Evolutionary conservation across 31 red algal genomes (phyloP).

Genomic region (Asparagopsis taxiformis): DNA sequence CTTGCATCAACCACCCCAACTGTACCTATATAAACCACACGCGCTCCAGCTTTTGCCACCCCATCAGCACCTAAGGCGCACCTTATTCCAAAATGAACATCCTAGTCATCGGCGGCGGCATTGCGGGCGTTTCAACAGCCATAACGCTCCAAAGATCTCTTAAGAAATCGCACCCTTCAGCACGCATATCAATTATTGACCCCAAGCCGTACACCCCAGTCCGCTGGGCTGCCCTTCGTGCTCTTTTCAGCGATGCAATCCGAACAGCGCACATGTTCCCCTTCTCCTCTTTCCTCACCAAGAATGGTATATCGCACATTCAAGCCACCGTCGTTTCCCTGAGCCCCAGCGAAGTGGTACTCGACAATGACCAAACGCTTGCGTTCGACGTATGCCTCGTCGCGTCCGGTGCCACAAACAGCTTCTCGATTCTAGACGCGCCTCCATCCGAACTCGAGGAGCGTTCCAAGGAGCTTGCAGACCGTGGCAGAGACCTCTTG

Average conservation of each 20-base stretch:
- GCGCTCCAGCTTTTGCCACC: too few species aligned
- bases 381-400: constrained; percentile 48
- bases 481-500: constrained; percentile 17
- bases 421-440: constrained; percentile 1
- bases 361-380: constrained; percentile 25
- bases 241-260: constrained; percentile 30
- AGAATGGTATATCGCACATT: constrained; percentile 26
- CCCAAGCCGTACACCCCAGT: constrained; percentile 48
- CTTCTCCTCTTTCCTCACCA: constrained; percentile 19
- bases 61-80: too few species aligned
- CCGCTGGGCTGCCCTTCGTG: constrained; percentile 54
- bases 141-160: constrained; percentile 2
- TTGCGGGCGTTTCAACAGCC: constrained; percentile 20
- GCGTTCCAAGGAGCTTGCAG: constrained; percentile 9
- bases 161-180: neutral
- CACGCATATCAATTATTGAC: constrained; percentile 39
- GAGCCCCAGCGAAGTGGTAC: neutral
- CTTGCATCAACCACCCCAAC: too few species aligned
- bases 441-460: neutral
- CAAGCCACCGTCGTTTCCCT: constrained; percentile 22
- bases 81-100: constrained; percentile 24
- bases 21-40: too few species aligned
- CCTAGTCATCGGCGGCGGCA: constrained; percentile 48
- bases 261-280: constrained; percentile 5
- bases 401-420: constrained; percentile 24